Evolutionary conservation across 805 yeast species (phyloP), one percentile per base, ranked within the genome.

Genomic region (Kazachstania psychrophila): DNA sequence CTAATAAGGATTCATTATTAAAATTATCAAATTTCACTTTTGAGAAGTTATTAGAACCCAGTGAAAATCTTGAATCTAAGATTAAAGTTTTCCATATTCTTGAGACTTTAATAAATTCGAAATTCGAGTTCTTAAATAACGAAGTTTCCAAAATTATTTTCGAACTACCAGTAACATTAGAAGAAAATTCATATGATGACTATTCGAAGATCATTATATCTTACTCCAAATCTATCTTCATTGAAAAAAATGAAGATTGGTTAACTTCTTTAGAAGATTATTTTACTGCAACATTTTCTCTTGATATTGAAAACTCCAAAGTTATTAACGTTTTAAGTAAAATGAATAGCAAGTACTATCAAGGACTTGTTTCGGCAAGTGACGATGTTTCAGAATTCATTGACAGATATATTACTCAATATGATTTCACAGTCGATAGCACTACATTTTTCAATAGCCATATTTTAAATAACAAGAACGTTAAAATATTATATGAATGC

Each of bases 381-480:
- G 29, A 50, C n/a, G 51, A 41, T 4, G 26, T 59, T 5, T 39
- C 43, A 13, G 38, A 37, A 3, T 46, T 55, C 3, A 37, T 58
- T 16, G 31, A 42, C 7, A 48, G 49, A 2, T 51, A 48, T 31
- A 40, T 61, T 1, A 34, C 48, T 0, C 31, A 25, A 1, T 64
- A 58, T 39, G 40, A 50, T 11, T 64, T 52, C 28, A 41, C 42
- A 6, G 52, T 7, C 15, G 18, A 57, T 37, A 52, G 49, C 32
- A 46, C 44, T n/a, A 28, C 34, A 5, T 37, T 61, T 19, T 59
- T 62, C 41, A 49, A 46, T 18, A 19, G 45, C 1, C 49, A 47
- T 23, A 53, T 70, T 24, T 30, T 70, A 6, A 63, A 57, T 4
- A 49, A 56, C 5, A 60, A 60, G 1, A 62, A 65, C 17, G 44